phyloP scores from a whole-genome alignment of 2,329 filamentous ascomycete species.

The Aspergillus amoenus region DNA sequence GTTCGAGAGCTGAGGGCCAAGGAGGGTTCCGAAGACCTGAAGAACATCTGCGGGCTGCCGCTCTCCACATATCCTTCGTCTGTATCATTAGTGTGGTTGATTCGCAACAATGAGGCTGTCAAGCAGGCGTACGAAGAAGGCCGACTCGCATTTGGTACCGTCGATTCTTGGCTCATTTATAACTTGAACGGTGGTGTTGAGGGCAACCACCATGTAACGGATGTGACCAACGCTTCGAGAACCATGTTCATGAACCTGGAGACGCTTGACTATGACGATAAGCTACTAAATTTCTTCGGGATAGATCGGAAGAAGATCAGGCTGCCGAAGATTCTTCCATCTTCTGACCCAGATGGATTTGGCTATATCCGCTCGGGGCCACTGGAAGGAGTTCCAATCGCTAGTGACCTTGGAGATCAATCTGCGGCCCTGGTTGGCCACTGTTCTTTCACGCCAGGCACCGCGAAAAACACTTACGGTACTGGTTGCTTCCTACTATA shows the following conservation, averaged over 20 bases:
- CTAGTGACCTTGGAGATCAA: conserved; percentile 85
- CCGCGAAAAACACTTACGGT: conserved; percentile 88
- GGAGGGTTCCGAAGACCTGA: conserved; percentile 67
- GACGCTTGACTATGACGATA: conserved; percentile 76
- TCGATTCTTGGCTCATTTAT: conserved; percentile 87
- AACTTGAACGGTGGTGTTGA: conserved; percentile 70
- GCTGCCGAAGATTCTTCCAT: conserved; percentile 80
- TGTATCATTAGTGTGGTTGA: conserved; percentile 79
- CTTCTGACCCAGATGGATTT: conserved; percentile 71
- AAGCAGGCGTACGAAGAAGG: conserved; percentile 73
- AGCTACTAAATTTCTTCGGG: conserved; percentile 74
- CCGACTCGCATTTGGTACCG: conserved; percentile 77
- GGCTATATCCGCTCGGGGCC: conserved; percentile 65
- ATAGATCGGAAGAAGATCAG: conserved; percentile 70
- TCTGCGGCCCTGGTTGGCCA: conserved; percentile 84
- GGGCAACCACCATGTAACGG: conserved; percentile 73
- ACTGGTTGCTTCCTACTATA: conserved; percentile 88
- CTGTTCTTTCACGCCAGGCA: conserved; percentile 76
- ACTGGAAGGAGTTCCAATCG: conserved; percentile 69
- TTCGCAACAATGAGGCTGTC: conserved; percentile 69
- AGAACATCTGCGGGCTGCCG: conserved; percentile 73
- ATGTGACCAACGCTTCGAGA: conserved; percentile 82
- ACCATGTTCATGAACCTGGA: conserved; percentile 94
- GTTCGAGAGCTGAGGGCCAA: conserved; percentile 73
- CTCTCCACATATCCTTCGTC: conserved; percentile 86